phyloP scores from a whole-genome alignment of 2,329 filamentous ascomycete genomes.

The Pyrenophora graminea region DNA sequence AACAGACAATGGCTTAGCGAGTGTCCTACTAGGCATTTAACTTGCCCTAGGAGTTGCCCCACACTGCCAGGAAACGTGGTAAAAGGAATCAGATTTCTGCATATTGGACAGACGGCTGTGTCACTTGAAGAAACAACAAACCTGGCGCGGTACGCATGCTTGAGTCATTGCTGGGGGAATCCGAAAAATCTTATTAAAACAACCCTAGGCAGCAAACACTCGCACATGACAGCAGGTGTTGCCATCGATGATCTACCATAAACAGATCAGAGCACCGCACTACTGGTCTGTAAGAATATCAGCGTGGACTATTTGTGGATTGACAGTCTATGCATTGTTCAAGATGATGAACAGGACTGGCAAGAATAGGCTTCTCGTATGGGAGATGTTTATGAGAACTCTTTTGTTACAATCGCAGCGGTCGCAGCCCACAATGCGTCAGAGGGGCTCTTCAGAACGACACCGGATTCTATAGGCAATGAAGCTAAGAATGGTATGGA shows the following conservation, averaged over 20 bases:
- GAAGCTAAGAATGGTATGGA: no score
- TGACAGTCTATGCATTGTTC: slow-evolving; percentile 6
- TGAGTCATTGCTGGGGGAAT: neutral
- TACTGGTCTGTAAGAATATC: neutral
- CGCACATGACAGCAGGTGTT: neutral
- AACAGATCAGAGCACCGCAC: neutral
- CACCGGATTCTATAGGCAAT: neutral
- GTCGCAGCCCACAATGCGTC: neutral
- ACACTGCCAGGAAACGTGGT: neutral
- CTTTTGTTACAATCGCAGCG: neutral
- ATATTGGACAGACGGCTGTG: neutral
- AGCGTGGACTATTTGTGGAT: slow-evolving; percentile 1
- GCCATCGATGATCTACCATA: neutral
- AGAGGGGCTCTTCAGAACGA: neutral
- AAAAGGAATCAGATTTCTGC: neutral
- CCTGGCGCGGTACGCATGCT: neutral
- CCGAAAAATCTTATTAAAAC: neutral
- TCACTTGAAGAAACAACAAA: neutral
- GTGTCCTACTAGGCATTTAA: neutral
- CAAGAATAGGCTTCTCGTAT: slow-evolving; percentile 1
- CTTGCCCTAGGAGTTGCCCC: neutral
- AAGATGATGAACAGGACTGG: slow-evolving; percentile 5
- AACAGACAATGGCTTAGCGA: neutral
- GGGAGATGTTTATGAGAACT: neutral
- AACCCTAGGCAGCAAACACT: neutral